Percentiles rank a stretch among this genome's conserved stretches.
Conservation (phyloP, 257 asterid genomes). For the Verbascum thapsus region DNA sequence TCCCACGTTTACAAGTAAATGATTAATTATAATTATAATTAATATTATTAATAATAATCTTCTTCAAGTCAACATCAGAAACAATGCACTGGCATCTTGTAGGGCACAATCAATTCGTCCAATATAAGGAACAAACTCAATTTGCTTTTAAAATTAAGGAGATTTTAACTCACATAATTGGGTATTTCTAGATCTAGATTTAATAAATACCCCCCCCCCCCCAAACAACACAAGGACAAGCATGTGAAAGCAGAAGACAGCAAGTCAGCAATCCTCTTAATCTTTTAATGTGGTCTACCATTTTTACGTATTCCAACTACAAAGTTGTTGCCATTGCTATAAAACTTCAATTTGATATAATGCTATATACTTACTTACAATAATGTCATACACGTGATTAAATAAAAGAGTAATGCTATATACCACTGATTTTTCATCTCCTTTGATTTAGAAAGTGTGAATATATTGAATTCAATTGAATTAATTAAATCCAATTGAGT, state of each 20-base stretch:
- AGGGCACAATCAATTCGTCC: slow-evolving; percentile 30
- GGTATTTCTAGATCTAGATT: slow-evolving; percentile 10
- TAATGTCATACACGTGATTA: no score
- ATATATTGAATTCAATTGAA: no score
- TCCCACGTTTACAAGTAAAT: no score
- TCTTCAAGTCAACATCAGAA: slow-evolving; percentile 28
- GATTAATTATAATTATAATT: not conserved
- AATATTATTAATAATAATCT: not conserved
- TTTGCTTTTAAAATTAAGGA: no score
- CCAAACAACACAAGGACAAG: not conserved
- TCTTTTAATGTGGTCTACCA: not conserved
- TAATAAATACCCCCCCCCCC: not conserved
- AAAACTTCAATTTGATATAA: no score
- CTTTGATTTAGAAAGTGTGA: no score
- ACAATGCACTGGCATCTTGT: slow-evolving; percentile 34
- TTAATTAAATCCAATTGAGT: no score
- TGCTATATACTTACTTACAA: no score
- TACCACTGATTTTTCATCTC: no score
- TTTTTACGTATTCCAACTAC: not conserved
- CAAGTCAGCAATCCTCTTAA: not conserved
- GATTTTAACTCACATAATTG: no score
- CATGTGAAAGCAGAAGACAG: not conserved
- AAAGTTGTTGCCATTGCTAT: no score
- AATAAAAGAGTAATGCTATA: no score
- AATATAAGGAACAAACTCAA: slow-evolving; percentile 16